Base-by-base conservation (phyloP, 2,329 filamentous ascomycete species). In the Magnaporthales sp. region DNA sequence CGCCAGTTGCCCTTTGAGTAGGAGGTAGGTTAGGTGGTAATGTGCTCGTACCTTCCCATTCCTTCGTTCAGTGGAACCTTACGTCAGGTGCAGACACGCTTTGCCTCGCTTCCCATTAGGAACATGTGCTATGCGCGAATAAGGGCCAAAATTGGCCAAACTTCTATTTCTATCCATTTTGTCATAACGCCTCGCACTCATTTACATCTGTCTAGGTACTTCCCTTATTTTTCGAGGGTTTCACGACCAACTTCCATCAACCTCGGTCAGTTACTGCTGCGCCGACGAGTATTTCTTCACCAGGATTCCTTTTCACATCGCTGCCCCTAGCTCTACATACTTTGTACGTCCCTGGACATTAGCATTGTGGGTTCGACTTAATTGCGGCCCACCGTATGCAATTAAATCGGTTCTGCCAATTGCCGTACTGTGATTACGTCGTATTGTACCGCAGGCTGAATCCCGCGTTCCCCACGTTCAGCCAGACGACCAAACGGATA, bases 361-460 rank as follows among this genome's bases (percentile, higher is more conserved):
- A 51, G 38, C 38, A 51, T 51, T 51, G 38, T 51, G 38, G 38
- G n/a, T 51, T 51, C 38, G n/a, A 51, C 15, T 51, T n/a, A 51
- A 51, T 51, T 51, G 19, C 38, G 38, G 38, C 38, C 38, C 38
- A 51, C 38, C 38, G 38, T 51, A 27, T 27, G 24, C 56, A 60
- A 27, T 60, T 19, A 27, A 51, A 19, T 51, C 38, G 11, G 9
- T 51, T 51, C 38, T 51, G 15, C 38, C 38, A 19, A 5, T 51
- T 51, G 38, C 38, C 38, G 38, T 60, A 60, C 56, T 60, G 56
- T 27, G 56, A 60, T 60, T 60, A 60, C 56, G 56, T 60, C 56
- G 56, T 60, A 60, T 60, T 60, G 56, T 27, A 27, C 26, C 56
- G 56, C 56, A 15, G 56, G 11, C 56, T 29, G 56, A 60, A 60